Evolutionary conservation across 2,329 filamentous ascomycete genomes (phyloP).

Genomic region (Ploettnerulaceae sp.): DNA sequence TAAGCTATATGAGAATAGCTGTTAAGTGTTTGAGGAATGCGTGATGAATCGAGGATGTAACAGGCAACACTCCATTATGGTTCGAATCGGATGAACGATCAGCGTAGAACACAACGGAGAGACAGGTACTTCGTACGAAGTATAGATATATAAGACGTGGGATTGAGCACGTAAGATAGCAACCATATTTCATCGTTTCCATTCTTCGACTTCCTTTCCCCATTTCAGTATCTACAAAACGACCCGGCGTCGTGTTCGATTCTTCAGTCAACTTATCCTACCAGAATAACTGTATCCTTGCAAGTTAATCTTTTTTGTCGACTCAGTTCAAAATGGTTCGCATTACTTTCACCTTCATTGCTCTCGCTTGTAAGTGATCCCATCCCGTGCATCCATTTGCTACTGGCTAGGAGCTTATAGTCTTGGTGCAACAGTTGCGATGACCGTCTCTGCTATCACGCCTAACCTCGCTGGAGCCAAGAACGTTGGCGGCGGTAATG

Average conservation of each 20-base stretch:
- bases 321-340: conserved; percentile 35
- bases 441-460: conserved; percentile 32
- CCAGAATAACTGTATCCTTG: no score
- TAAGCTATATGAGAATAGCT: not conserved
- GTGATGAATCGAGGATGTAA: conserved; percentile 7
- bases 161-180: not conserved
- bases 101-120: not conserved
- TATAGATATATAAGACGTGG: conserved; percentile 1
- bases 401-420: not conserved
- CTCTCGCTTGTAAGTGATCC: conserved; percentile 31
- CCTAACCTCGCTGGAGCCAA: conserved; percentile 36
- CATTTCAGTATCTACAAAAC: conserved; percentile 8
- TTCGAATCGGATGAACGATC: not conserved
- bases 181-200: conserved; percentile 5
- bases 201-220: conserved; percentile 8
- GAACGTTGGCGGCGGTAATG: conserved; percentile 35
- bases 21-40: not conserved
- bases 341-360: conserved; percentile 30
- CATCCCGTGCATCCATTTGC: not conserved
- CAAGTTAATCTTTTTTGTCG: no score
- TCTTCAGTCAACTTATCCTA: conserved; percentile 2
- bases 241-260: conserved; percentile 14
- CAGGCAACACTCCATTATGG: not conserved
- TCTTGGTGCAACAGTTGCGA: no score
- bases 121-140: not conserved